Conservation (phyloP, 148 eudicot species). For the Agrostemma githago region DNA sequence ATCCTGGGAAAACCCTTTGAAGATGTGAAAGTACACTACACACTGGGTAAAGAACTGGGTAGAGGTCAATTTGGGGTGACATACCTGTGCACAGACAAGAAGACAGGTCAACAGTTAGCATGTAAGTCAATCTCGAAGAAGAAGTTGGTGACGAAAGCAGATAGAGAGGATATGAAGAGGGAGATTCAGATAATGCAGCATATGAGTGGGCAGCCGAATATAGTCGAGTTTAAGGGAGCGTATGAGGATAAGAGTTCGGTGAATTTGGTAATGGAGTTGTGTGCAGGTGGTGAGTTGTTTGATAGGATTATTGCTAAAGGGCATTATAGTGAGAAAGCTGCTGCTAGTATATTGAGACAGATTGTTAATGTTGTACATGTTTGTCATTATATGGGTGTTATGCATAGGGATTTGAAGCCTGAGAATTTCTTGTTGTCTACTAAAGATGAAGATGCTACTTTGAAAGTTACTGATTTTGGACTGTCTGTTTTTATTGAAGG, state of each 20-base stretch:
- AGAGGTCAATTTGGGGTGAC: conserved; percentile 81
- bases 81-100: conserved; percentile 43
- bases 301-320: conserved; percentile 82
- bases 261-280: conserved; percentile 80
- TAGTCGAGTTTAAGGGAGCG: conserved; percentile 79
- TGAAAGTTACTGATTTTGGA: conserved; percentile 82
- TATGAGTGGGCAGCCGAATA: conserved; percentile 76
- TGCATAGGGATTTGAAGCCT: conserved; percentile 85
- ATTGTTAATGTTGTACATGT: conserved; percentile 82
- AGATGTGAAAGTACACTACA: conserved; percentile 54
- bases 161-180: conserved; percentile 75
- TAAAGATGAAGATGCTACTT: conserved; percentile 48
- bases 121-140: conserved; percentile 75
- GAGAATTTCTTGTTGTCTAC: conserved; percentile 79
- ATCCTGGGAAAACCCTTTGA: conserved; percentile 72
- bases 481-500: conserved; percentile 72
- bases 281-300: conserved; percentile 82
- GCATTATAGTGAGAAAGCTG: conserved; percentile 71
- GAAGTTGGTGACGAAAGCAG: conserved; percentile 62
- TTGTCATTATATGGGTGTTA: conserved; percentile 86
- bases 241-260: conserved; percentile 69
- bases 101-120: conserved; percentile 49
- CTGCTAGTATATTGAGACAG: conserved; percentile 61
- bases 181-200: conserved; percentile 91
- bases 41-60: conserved; percentile 68